Conservation (phyloP, 768 basidiomycete genomes). For the Tylopilus intermedius region DNA sequence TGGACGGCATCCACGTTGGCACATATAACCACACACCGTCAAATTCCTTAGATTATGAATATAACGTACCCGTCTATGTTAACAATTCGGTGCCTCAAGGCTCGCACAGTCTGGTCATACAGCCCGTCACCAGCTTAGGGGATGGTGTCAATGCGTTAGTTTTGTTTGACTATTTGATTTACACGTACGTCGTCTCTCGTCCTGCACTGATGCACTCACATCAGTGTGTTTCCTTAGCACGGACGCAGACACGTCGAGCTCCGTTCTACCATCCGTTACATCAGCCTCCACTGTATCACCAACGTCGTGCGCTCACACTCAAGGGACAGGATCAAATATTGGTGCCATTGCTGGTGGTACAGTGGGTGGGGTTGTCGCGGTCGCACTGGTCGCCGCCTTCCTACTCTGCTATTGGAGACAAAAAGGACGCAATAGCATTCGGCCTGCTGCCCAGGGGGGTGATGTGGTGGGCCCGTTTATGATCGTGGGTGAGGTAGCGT, state of each 20-base stretch:
- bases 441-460: neutral
- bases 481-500: neutral
- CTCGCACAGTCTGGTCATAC: slow-evolving; percentile 9
- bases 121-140: neutral
- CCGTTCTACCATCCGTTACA: too few relatives aligned
- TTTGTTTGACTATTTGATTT: slow-evolving; percentile 19
- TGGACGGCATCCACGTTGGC: neutral
- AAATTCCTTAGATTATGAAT: slow-evolving; percentile 2
- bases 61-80: slow-evolving; percentile 14
- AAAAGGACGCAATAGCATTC: neutral
- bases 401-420: slow-evolving; percentile 6
- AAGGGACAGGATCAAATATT: neutral
- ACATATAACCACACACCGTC: neutral
- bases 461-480: slow-evolving; percentile 6
- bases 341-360: slow-evolving; percentile 7
- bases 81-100: slow-evolving; percentile 5
- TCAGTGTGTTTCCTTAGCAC: too few relatives aligned
- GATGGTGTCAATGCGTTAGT: neutral
- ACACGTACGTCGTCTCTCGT: slow-evolving; percentile 8
- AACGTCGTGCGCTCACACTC: too few relatives aligned
- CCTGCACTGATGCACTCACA: too few relatives aligned
- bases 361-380: neutral
- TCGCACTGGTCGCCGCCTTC: neutral
- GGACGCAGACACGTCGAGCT: too few relatives aligned
- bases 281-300: too few relatives aligned